A percentile compares a stretch with the other conserved stretches of the same genome.
phyloP scores from a whole-genome alignment of 257 asterid species.

The Jacaranda mimosifolia region DNA sequence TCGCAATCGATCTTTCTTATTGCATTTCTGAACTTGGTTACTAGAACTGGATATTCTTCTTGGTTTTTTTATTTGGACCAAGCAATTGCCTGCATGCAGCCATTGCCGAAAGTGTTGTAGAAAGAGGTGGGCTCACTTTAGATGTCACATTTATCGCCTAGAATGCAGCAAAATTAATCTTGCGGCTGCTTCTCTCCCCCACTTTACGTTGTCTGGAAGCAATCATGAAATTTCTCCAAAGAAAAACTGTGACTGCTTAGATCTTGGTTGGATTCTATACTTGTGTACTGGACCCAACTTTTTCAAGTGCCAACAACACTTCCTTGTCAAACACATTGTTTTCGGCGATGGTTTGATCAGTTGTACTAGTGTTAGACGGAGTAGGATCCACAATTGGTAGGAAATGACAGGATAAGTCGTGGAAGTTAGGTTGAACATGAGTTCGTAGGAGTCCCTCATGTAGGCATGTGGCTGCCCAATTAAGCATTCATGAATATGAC shows the following conservation, averaged over 20 bases:
- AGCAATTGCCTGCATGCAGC: not conserved
- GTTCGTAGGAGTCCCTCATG: not conserved
- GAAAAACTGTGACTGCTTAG: not conserved
- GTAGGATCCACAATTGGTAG: not conserved
- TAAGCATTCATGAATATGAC: not conserved
- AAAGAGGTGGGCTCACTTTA: not conserved
- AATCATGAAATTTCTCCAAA: not conserved
- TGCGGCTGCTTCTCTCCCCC: no score
- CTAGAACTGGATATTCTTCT: not conserved
- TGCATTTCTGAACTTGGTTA: not conserved
- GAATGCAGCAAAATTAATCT: not conserved
- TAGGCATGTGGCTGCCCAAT: slow-evolving; percentile 22
- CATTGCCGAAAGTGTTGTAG: not conserved
- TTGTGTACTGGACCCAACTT: not conserved
- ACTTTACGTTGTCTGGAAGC: no score
- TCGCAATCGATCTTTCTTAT: not conserved
- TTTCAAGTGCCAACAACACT: not conserved
- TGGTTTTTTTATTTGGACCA: not conserved
- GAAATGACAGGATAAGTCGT: not conserved
- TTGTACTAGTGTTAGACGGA: not conserved
- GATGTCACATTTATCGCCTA: not conserved
- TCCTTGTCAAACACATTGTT: slow-evolving; percentile 2
- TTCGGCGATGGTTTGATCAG: not conserved
- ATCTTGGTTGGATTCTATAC: not conserved
- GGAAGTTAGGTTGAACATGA: not conserved